A percentile compares a stretch with the other conserved stretches of the same genome.
Conservation (phyloP, 2,329 filamentous ascomycete genomes). For the Plenodomus biglobosus region DNA sequence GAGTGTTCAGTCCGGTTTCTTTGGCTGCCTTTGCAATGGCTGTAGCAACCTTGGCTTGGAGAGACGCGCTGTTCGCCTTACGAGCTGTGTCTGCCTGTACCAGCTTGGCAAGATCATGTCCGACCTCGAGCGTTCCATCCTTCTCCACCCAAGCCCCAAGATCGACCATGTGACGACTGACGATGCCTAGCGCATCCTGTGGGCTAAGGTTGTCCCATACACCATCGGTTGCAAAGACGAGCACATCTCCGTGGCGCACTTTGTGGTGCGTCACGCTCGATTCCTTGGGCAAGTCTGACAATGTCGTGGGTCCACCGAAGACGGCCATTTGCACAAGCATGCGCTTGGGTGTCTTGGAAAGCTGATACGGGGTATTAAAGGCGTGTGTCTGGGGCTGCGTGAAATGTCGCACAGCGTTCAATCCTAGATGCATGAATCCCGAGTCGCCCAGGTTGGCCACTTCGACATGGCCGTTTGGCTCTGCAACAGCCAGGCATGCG, state of each 20-base stretch:
- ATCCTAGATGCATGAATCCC: constrained; percentile 82
- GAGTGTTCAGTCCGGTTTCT: constrained; percentile 76
- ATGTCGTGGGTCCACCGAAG: constrained; percentile 69
- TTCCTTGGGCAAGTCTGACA: constrained; percentile 82
- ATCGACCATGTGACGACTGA: constrained; percentile 73
- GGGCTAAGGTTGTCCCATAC: constrained; percentile 95
- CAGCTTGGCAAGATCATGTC: constrained; percentile 59
- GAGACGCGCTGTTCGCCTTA: constrained; percentile 51
- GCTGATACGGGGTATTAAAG: constrained; percentile 96
- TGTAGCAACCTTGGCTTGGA: constrained; percentile 78
- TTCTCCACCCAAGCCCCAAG: constrained; percentile 73
- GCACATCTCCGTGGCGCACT: constrained; percentile 85
- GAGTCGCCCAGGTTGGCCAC: constrained; percentile 95
- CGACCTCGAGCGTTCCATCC: constrained; percentile 52
- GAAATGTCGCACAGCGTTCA: constrained; percentile 80
- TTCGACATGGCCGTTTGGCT: constrained; percentile 72
- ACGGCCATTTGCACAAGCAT: constrained; percentile 77
- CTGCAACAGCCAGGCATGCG: constrained; percentile 80
- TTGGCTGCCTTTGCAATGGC: constrained; percentile 83
- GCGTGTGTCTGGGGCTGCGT: constrained; percentile 90
- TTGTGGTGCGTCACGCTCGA: constrained; percentile 75
- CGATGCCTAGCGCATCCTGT: constrained; percentile 80
- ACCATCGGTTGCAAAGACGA: constrained; percentile 93
- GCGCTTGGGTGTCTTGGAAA: constrained; percentile 80
- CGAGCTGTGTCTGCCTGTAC: constrained; percentile 53